Evolutionary conservation across 2,329 filamentous ascomycete species (phyloP).

Genomic region (Ilyonectria mors-panacis): DNA sequence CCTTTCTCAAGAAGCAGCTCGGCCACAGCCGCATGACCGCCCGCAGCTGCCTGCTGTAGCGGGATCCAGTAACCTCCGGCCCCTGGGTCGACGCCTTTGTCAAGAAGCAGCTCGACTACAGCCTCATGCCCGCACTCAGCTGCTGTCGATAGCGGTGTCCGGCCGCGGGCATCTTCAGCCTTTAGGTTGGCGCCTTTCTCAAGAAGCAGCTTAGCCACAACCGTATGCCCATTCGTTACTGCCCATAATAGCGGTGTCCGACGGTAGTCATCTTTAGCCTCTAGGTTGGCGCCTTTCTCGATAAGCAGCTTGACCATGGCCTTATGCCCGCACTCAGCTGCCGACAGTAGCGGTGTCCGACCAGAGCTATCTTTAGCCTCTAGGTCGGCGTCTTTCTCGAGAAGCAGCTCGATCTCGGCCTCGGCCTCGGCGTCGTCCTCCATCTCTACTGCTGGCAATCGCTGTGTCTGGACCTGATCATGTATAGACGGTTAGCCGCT

Average conservation of each 20-base stretch:
- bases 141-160: neutral
- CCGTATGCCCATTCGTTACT: neutral
- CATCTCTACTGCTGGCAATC: slow-evolving; percentile 1
- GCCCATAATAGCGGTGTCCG: neutral
- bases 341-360: neutral
- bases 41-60: neutral
- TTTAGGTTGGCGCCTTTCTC: slow-evolving; percentile 1
- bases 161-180: neutral
- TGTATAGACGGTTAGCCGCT: neutral
- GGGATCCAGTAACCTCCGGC: neutral
- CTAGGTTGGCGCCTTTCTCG: slow-evolving; percentile 1
- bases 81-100: neutral
- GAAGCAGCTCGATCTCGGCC: neutral
- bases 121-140: neutral
- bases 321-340: neutral
- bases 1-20: neutral
- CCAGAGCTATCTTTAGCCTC: neutral
- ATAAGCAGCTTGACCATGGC: neutral
- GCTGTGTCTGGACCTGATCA: slow-evolving; percentile 3
- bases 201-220: neutral
- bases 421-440: slow-evolving; percentile 1
- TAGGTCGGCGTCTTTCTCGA: neutral
- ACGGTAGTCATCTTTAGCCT: neutral
- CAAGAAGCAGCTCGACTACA: neutral
- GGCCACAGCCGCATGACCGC: neutral